phyloP scores from a whole-genome alignment of 1,284 basidiomycete species.

The Naganishia sp. region DNA sequence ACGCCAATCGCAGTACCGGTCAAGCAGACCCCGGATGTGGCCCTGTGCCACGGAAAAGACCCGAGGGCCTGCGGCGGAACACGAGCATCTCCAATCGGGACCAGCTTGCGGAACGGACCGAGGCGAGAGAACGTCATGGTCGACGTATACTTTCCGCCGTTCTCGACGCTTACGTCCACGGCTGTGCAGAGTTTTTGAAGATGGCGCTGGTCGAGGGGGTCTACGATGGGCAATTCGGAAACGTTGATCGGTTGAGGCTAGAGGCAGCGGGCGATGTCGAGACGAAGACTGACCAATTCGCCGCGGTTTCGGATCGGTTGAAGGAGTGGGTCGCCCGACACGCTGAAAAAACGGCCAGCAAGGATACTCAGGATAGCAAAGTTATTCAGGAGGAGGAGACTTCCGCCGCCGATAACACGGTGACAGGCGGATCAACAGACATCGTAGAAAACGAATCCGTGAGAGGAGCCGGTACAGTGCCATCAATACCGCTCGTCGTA shows the following conservation, averaged over 20 bases:
- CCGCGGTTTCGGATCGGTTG: background rate
- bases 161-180: conserved; percentile 62
- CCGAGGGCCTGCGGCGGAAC: conserved; percentile 37
- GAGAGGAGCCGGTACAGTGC: background rate
- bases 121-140: conserved; percentile 48
- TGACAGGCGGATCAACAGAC: background rate
- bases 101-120: conserved; percentile 41
- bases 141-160: conserved; percentile 60
- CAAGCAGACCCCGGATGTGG: conserved; percentile 26
- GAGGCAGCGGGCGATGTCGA: background rate
- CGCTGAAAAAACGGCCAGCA: conserved; percentile 23
- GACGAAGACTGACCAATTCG: background rate
- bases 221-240: conserved; percentile 57
- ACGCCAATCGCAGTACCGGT: conserved; percentile 51
- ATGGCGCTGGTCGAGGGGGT: conserved; percentile 71
- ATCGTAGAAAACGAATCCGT: background rate
- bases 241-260: background rate
- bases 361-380: background rate
- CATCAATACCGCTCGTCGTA: background rate
- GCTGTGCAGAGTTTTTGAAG: conserved; percentile 68
- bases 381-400: conserved; percentile 23
- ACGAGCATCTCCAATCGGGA: conserved; percentile 37
- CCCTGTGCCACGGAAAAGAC: conserved; percentile 21
- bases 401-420: background rate
- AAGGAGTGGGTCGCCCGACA: conserved; percentile 38